phyloP scores from a whole-genome alignment of 2,329 filamentous ascomycete species.

The Hymenoscyphus linearis region DNA sequence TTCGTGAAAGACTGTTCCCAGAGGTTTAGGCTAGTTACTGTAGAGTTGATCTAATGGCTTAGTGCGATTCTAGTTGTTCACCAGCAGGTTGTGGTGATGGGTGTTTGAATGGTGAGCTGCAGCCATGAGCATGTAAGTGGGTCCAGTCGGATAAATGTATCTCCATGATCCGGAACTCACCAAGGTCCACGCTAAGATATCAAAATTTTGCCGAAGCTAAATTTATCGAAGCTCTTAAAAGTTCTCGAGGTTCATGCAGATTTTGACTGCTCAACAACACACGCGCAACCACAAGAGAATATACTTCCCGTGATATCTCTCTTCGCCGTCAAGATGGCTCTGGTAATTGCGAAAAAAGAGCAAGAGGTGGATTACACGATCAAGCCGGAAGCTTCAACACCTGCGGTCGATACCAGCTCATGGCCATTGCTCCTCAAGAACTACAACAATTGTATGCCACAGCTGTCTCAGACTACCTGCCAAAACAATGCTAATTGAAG shows the following conservation, averaged over 20 bases:
- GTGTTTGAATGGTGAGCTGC: no score
- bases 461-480: constrained; percentile 5
- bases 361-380: constrained; percentile 74
- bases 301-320: constrained; percentile 8
- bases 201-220: constrained; percentile 13
- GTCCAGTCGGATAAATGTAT: no score
- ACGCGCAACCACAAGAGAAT: constrained; percentile 8
- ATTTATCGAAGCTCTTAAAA: constrained; percentile 14
- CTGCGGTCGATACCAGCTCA: constrained; percentile 75
- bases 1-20: no score
- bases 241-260: constrained; percentile 10
- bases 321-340: constrained; percentile 34
- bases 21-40: no score
- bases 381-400: constrained; percentile 81
- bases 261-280: constrained; percentile 7
- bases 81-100: no score
- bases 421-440: constrained; percentile 96
- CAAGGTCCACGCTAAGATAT: constrained; percentile 4
- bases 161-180: no score
- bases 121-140: no score
- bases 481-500: constrained; percentile 20
- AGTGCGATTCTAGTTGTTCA: no score
- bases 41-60: no score
- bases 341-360: constrained; percentile 39
- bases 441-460: constrained; percentile 76